A percentile compares a stretch with the other conserved stretches of the same genome.
Evolutionary conservation across 2,329 filamentous ascomycete species (phyloP).

Genomic region (Calonectria fujianensis): DNA sequence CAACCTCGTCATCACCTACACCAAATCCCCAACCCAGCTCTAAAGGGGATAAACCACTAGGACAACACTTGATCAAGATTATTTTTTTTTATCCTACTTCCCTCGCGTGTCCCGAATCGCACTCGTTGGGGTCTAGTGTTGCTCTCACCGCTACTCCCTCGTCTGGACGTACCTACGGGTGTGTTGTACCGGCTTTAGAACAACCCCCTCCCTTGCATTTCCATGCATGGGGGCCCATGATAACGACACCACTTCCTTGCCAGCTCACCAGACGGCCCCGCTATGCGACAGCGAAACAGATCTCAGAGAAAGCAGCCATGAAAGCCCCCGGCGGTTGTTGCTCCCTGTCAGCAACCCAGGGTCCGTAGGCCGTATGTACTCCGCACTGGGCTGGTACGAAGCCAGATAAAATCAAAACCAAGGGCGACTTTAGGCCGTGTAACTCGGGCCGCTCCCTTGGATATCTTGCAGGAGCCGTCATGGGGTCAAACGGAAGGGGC

Average conservation of each 20-base stretch:
- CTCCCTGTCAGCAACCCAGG: conserved; percentile 51
- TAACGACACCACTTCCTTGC: conserved; percentile 55
- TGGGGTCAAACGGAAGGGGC: conserved; percentile 44
- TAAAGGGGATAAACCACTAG: conserved; percentile 34
- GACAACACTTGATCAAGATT: conserved; percentile 35
- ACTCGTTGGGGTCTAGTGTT: conserved; percentile 54
- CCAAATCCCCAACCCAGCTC: conserved; percentile 33
- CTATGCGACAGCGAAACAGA: conserved; percentile 53
- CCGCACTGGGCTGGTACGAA: conserved; percentile 51
- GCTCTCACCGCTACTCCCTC: conserved; percentile 54
- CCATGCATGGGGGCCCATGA: conserved; percentile 51
- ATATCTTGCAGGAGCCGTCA: conserved; percentile 54
- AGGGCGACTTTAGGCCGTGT: conserved; percentile 44
- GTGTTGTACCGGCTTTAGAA: conserved; percentile 49
- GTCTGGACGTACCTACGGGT: conserved; percentile 48
- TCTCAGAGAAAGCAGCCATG: conserved; percentile 51
- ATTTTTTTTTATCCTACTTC: conserved; percentile 34
- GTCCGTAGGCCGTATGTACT: conserved; percentile 50
- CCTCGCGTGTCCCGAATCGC: conserved; percentile 45
- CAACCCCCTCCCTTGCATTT: conserved; percentile 49
- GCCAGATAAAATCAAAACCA: conserved; percentile 48
- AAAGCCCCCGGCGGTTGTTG: conserved; percentile 50
- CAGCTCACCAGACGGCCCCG: conserved; percentile 53
- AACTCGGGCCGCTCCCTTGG: conserved; percentile 48
- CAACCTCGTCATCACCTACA: conserved; percentile 15